Percentiles rank a stretch among this genome's conserved stretches.
These are phyloP conservation scores for Boechera divaricarpa DNA, from an alignment of 345 rosid genomes.

Conservation along the genomic window DNA sequence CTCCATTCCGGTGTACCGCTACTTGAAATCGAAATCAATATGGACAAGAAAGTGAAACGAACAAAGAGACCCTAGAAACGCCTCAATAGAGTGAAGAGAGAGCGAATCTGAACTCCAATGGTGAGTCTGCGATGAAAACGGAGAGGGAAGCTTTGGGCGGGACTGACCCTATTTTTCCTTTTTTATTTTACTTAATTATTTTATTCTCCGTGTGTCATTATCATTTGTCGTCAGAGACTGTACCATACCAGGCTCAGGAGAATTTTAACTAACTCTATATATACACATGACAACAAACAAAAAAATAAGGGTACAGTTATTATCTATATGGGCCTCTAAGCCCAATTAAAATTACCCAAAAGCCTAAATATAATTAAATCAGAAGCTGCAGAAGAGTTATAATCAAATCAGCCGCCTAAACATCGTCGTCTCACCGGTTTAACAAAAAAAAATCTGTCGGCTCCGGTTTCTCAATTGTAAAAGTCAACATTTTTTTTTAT, in stretches of 20 bases:
- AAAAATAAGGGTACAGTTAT: background rate
- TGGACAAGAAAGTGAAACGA: background rate
- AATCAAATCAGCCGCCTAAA: background rate
- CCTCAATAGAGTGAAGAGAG: conserved; percentile 19
- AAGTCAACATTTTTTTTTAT: background rate
- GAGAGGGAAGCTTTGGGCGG: conserved; percentile 42
- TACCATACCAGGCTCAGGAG: background rate
- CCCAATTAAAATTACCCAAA: conserved; percentile 4
- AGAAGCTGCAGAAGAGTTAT: background rate
- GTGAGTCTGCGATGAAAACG: conserved; percentile 33
- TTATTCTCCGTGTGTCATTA: background rate
- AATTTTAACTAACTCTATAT: background rate
- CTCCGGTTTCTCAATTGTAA: background rate
- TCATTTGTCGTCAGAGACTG: conserved; percentile 1
- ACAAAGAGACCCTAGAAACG: conserved; percentile 26
- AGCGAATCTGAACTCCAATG: conserved; percentile 20
- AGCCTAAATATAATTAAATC: background rate
- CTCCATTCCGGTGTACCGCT: conserved; percentile 47
- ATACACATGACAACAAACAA: background rate
- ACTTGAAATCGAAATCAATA: background rate
- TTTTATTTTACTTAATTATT: background rate
- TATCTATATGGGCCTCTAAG: background rate
- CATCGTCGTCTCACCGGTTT: background rate
- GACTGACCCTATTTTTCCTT: background rate
- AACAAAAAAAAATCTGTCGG: background rate